Conservation (phyloP, 306 rosid genomes). For the Cucumis sativus region DNA sequence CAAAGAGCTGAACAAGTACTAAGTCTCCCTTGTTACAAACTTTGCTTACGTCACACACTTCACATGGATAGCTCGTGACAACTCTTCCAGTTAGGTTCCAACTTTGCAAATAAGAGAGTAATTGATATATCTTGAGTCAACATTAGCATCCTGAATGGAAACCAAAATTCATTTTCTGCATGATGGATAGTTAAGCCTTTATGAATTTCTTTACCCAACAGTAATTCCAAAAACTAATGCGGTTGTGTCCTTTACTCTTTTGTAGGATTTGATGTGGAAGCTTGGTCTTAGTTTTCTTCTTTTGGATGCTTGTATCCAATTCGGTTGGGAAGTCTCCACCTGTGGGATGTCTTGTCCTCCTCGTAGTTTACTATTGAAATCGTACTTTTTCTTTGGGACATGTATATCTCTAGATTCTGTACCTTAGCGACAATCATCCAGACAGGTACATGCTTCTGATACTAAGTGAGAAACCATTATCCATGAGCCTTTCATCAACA, state of each 20-base stretch:
- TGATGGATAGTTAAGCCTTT: neutral
- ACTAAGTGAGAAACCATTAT: conserved; percentile 35
- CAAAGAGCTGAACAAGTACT: no score
- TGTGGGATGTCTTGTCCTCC: neutral
- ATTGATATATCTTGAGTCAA: no score
- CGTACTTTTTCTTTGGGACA: neutral
- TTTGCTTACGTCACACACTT: no score
- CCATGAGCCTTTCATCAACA: conserved; percentile 34
- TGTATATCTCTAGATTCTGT: conserved; percentile 5
- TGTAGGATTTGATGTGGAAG: conserved; percentile 70
- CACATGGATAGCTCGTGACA: no score
- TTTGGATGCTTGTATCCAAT: conserved; percentile 75
- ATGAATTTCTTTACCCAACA: neutral
- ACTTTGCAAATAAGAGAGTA: no score
- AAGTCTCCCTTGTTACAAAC: no score
- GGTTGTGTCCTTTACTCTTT: conserved; percentile 4
- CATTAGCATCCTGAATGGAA: neutral
- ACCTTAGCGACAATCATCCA: conserved; percentile 35
- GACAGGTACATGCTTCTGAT: conserved; percentile 51
- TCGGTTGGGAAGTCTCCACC: neutral
- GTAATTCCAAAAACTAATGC: conserved; percentile 10
- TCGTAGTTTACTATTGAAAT: neutral
- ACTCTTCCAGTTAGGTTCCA: no score
- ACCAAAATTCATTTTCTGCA: neutral
- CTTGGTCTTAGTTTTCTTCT: conserved; percentile 50